A percentile compares a stretch with the other conserved stretches of the same genome.
phyloP scores from a whole-genome alignment of 257 asterid genomes.

The Asclepias syriaca region DNA sequence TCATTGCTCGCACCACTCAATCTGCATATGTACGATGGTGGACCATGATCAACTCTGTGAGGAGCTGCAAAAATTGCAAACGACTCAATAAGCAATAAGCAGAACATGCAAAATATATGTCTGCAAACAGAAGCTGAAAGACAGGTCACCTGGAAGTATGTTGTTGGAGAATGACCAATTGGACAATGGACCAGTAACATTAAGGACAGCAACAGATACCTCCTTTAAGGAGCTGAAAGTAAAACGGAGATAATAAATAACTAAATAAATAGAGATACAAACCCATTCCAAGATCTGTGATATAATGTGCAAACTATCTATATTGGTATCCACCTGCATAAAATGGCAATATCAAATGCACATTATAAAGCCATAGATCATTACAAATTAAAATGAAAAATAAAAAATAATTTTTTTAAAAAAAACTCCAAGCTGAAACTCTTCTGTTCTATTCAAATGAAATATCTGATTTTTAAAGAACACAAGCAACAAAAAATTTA shows the following conservation, averaged over 20 bases:
- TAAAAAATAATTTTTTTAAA: too few species aligned
- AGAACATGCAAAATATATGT: slow-evolving; percentile 4
- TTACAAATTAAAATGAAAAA: not conserved
- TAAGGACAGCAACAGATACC: slow-evolving; percentile 90
- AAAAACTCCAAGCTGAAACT: not conserved
- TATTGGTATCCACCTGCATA: not conserved
- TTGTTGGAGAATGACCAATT: slow-evolving; percentile 86
- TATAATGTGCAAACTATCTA: not conserved
- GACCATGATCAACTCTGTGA: slow-evolving; percentile 47
- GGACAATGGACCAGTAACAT: slow-evolving; percentile 89
- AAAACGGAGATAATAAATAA: slow-evolving; percentile 7
- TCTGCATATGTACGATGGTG: slow-evolving; percentile 76
- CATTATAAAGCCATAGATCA: not conserved
- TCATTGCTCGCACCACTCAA: slow-evolving; percentile 71
- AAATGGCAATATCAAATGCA: not conserved
- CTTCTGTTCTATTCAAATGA: not conserved
- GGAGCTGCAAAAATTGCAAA: slow-evolving; percentile 49
- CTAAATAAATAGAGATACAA: not conserved
- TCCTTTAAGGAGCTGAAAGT: slow-evolving; percentile 70
- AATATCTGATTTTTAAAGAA: not conserved
- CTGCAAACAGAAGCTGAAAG: slow-evolving; percentile 2
- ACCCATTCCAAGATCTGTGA: not conserved
- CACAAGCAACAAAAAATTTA: not conserved
- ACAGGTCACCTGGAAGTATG: slow-evolving; percentile 64
- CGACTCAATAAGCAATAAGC: slow-evolving; percentile 22